A percentile compares a stretch with the other conserved stretches of the same genome.
Conservation (phyloP, 1,284 basidiomycete genomes). For the Albatrellus sp. region DNA sequence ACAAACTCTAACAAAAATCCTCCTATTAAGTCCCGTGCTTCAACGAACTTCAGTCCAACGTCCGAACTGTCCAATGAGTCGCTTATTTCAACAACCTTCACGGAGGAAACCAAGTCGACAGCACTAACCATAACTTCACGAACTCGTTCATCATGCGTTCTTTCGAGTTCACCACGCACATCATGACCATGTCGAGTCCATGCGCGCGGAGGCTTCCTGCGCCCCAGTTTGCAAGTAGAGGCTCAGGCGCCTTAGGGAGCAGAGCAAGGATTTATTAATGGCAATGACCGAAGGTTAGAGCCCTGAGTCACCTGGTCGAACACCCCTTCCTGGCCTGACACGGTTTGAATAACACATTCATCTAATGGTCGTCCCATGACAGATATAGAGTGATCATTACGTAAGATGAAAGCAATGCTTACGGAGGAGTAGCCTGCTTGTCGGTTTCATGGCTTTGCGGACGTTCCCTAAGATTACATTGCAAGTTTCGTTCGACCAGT, state of each 20-base stretch:
- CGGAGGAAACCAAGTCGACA: too few species aligned
- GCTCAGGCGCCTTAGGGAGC: constrained; percentile 20
- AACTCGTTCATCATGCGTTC: constrained; percentile 21
- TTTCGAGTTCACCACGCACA: constrained; percentile 17
- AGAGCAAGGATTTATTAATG: neutral
- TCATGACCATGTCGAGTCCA: constrained; percentile 20
- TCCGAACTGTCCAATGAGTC: neutral
- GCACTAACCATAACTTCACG: constrained; percentile 18
- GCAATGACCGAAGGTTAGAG: neutral
- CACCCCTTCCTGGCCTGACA: neutral
- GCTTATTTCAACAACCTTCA: too few species aligned
- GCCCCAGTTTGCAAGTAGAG: constrained; percentile 23
- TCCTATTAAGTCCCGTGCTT: constrained; percentile 1
- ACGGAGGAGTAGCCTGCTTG: constrained; percentile 14
- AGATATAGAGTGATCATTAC: neutral
- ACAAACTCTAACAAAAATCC: too few species aligned
- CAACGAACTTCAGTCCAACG: constrained; percentile 1
- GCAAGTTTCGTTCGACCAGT: constrained; percentile 16
- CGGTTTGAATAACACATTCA: constrained; percentile 12
- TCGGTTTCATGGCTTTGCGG: constrained; percentile 12
- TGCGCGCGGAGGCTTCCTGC: constrained; percentile 18
- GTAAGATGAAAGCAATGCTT: constrained; percentile 2
- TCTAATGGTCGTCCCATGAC: constrained; percentile 7
- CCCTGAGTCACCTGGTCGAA: neutral
- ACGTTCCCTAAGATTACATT: constrained; percentile 17